These are phyloP conservation scores for Kwoniella sp. DNA, from an alignment of 768 basidiomycete species.

Conservation along the genomic window DNA sequence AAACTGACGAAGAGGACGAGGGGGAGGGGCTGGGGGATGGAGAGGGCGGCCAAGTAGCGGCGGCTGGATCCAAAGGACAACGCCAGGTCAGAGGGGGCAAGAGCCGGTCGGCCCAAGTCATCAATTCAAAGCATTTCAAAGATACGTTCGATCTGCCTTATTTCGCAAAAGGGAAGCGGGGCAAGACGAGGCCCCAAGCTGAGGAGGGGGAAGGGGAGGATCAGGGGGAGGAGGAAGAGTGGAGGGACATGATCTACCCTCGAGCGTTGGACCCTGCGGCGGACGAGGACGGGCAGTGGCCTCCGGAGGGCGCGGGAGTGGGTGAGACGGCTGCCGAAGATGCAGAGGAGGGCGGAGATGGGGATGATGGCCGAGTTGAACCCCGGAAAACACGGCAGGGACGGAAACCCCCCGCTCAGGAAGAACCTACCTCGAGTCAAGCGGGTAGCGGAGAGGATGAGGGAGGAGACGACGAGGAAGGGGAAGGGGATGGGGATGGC, in stretches of 20 bases:
- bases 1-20: neutral
- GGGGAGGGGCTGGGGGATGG: neutral
- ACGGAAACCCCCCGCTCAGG: too few relatives aligned
- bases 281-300: conserved; percentile 5
- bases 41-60: neutral
- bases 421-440: too few relatives aligned
- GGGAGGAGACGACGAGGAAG: conserved; percentile 28
- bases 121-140: conserved; percentile 35
- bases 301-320: too few relatives aligned
- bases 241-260: conserved; percentile 22
- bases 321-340: conserved; percentile 51
- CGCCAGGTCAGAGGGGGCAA: neutral
- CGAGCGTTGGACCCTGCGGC: conserved; percentile 12
- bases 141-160: conserved; percentile 29
- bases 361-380: too few relatives aligned
- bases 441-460: too few relatives aligned
- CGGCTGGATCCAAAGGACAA: neutral
- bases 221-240: conserved; percentile 5
- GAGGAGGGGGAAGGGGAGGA: neutral
- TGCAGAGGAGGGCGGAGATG: too few relatives aligned
- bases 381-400: too few relatives aligned
- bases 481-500: conserved; percentile 53
- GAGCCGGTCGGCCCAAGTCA: conserved; percentile 23
- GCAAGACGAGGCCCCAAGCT: neutral
- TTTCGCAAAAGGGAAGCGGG: conserved; percentile 3